A percentile compares a stretch with the other conserved stretches of the same genome.
phyloP scores from a whole-genome alignment of 768 basidiomycete genomes.

The Leccinum boreale region DNA sequence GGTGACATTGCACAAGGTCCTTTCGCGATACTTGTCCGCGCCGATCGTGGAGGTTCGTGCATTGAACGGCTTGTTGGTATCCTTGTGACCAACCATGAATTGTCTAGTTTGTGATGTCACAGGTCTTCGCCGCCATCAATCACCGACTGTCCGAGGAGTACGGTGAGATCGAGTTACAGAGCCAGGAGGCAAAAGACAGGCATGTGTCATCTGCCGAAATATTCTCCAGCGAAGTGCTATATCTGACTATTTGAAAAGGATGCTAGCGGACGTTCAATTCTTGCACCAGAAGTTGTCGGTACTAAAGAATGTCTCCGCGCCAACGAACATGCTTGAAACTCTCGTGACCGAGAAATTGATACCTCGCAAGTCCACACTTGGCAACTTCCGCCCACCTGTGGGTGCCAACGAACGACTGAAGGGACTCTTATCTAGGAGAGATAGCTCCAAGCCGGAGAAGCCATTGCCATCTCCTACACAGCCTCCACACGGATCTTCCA shows the following conservation, averaged over 20 bases:
- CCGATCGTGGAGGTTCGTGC: conserved; percentile 74
- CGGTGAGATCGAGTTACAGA: conserved; percentile 74
- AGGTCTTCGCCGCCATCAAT: conserved; percentile 92
- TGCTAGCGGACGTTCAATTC: conserved; percentile 76
- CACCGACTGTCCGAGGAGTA: conserved; percentile 88
- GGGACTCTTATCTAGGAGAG: conserved; percentile 34
- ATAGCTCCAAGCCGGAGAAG: conserved; percentile 26
- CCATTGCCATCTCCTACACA: conserved; percentile 27
- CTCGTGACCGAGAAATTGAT: conserved; percentile 80
- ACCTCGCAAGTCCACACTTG: conserved; percentile 34
- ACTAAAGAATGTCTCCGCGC: conserved; percentile 69
- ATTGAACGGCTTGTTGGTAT: conserved; percentile 5
- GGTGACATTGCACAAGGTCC: conserved; percentile 90
- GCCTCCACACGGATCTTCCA: conserved; percentile 13
- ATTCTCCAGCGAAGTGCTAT: conserved; percentile 5
- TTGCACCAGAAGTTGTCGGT: conserved; percentile 72
- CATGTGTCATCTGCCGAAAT: conserved; percentile 28
- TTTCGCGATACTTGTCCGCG: conserved; percentile 82
- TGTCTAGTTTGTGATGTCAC: conserved; percentile 83
- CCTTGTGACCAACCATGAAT: conserved; percentile 11
- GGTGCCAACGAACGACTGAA: conserved; percentile 37
- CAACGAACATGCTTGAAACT: conserved; percentile 78
- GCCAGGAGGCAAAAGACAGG: conserved; percentile 84
- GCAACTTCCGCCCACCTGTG: conserved; percentile 19
- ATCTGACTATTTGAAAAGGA: conserved; percentile 41